Conservation (phyloP, 805 yeast genomes). For the Myxozyma geophila region DNA sequence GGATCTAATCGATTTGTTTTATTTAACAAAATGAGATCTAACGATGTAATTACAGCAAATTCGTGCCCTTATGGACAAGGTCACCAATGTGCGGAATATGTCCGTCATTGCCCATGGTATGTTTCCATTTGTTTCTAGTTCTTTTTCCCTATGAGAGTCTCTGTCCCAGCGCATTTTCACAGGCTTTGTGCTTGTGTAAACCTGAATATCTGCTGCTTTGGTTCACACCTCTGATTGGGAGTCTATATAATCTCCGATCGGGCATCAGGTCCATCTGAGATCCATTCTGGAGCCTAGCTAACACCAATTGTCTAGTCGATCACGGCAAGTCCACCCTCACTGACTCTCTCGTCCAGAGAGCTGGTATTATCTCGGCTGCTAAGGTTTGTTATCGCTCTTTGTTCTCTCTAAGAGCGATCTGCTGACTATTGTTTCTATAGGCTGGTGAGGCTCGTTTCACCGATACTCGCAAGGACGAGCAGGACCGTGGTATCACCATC, state of each 20-base stretch:
- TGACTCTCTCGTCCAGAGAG: conserved; percentile 98
- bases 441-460: conserved; percentile 99
- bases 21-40: neutral
- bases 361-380: conserved; percentile 99
- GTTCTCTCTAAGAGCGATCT: neutral
- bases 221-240: neutral
- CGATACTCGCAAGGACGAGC: conserved; percentile 99
- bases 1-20: neutral
- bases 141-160: neutral
- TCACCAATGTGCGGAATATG: conserved; percentile 99
- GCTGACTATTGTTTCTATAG: conserved; percentile 36
- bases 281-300: neutral
- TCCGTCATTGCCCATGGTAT: conserved; percentile 99
- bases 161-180: too few relatives aligned
- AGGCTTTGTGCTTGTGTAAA: too few relatives aligned
- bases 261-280: neutral
- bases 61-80: conserved; percentile 99
- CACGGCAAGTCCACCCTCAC: conserved; percentile 99
- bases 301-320: conserved; percentile 64
- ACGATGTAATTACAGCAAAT: conserved; percentile 61
- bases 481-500: conserved; percentile 99
- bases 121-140: conserved; percentile 49
- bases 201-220: too few relatives aligned
- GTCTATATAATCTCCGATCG: conserved; percentile 14
- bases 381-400: conserved; percentile 46